These are phyloP conservation scores for Ceratocystis ficicola DNA, from an alignment of 2,329 filamentous ascomycete genomes.

Conservation along the genomic window DNA sequence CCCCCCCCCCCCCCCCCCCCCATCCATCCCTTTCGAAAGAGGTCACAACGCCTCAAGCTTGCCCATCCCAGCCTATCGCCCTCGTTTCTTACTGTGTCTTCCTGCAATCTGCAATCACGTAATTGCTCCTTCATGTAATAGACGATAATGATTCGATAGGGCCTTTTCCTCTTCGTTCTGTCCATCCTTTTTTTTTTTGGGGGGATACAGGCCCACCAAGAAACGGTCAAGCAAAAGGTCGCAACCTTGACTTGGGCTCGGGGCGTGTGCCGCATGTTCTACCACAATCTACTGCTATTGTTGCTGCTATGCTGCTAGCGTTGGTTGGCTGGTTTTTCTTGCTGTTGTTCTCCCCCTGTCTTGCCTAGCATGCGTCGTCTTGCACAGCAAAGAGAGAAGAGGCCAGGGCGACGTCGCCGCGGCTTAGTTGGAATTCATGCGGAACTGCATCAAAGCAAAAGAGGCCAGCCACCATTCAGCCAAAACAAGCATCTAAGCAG, in stretches of 20 bases:
- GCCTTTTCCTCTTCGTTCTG: not conserved
- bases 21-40: no score
- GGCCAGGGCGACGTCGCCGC: not conserved
- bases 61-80: not conserved
- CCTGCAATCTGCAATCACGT: constrained; percentile 3
- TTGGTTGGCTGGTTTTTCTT: not conserved
- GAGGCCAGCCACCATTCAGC: not conserved
- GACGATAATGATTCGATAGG: not conserved
- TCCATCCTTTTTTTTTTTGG: not conserved
- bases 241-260: not conserved
- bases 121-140: constrained; percentile 1
- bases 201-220: not conserved
- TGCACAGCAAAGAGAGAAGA: not conserved
- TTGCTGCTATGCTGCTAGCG: not conserved
- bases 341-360: no score
- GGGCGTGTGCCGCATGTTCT: not conserved
- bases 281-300: not conserved
- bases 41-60: not conserved
- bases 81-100: not conserved
- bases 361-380: not conserved
- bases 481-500: not conserved
- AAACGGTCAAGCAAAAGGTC: constrained; percentile 9
- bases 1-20: not conserved
- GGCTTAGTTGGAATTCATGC: not conserved
- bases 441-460: not conserved